A percentile compares a stretch with the other conserved stretches of the same genome.
Evolutionary conservation across 352 stramenopile genomes (phyloP).

Genomic region (Phytophthora crassamura): DNA sequence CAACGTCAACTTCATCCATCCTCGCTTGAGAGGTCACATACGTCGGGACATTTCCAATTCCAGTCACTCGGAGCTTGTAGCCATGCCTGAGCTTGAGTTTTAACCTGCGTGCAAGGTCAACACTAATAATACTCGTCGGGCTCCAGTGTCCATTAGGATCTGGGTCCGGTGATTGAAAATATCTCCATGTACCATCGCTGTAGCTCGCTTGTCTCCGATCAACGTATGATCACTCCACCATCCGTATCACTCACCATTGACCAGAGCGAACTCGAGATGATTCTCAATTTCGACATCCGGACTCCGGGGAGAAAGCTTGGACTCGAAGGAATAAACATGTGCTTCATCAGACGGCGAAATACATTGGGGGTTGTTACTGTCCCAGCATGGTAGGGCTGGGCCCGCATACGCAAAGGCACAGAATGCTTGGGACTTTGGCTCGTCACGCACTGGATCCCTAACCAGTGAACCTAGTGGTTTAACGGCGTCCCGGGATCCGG

Average conservation of each 20-base stretch:
- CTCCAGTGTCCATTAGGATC: too few species aligned
- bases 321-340: not conserved
- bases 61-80: not conserved
- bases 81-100: not conserved
- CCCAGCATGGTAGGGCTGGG: not conserved
- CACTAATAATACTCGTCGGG: too few species aligned
- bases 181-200: conserved; percentile 16
- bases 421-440: not conserved
- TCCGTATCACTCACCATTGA: conserved; percentile 8
- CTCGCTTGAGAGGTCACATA: not conserved
- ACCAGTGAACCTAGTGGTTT: conserved; percentile 18
- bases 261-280: conserved; percentile 2
- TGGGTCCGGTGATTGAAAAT: too few species aligned
- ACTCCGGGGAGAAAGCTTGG: not conserved
- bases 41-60: not conserved
- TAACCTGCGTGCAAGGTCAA: too few species aligned
- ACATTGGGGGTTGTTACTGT: conserved; percentile 1
- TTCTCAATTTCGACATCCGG: conserved; percentile 10
- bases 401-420: conserved; percentile 17
- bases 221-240: too few species aligned
- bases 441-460: too few species aligned
- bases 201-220: not conserved
- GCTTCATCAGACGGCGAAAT: conserved; percentile 16
- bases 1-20: not conserved
- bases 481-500: conserved; percentile 4